Conservation (phyloP, 2,329 filamentous ascomycete species). For the Paraphaeosphaeria sporulosa region DNA sequence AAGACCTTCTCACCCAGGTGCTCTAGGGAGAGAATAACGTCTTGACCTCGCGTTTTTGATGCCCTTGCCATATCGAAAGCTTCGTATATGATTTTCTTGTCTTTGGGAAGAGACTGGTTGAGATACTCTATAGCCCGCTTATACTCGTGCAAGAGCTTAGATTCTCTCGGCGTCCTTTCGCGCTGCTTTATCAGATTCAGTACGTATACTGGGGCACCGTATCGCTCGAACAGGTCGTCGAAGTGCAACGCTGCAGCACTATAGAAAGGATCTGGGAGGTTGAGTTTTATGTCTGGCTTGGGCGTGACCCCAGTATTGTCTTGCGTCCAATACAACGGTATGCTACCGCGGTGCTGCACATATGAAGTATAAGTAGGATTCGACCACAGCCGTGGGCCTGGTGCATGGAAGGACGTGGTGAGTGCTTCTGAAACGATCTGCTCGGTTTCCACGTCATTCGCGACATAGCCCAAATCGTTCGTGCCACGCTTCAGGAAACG, state of each 20-base stretch:
- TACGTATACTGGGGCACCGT: conserved; percentile 90
- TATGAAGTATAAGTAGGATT: conserved; percentile 95
- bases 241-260: conserved; percentile 93
- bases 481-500: conserved; percentile 93
- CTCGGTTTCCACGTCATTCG: conserved; percentile 98
- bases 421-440: conserved; percentile 95
- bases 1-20: conserved; percentile 88
- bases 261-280: conserved; percentile 96
- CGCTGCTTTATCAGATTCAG: conserved; percentile 87
- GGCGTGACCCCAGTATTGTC: conserved; percentile 94
- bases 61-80: conserved; percentile 99
- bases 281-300: conserved; percentile 94
- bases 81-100: conserved; percentile 89
- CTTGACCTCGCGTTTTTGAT: conserved; percentile 86
- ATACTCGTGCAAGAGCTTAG: conserved; percentile 87
- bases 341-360: conserved; percentile 95
- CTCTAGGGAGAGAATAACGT: conserved; percentile 93
- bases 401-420: conserved; percentile 94
- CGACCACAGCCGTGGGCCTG: conserved; percentile 82
- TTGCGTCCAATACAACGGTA: conserved; percentile 96
- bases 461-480: conserved; percentile 94
- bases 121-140: conserved; percentile 88
- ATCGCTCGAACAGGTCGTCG: conserved; percentile 90
- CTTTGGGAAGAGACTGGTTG: conserved; percentile 87
- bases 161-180: conserved; percentile 88